Base-by-base conservation (phyloP, 371 early-diverging fungal genomes). In the Apophysomyces elegans region DNA sequence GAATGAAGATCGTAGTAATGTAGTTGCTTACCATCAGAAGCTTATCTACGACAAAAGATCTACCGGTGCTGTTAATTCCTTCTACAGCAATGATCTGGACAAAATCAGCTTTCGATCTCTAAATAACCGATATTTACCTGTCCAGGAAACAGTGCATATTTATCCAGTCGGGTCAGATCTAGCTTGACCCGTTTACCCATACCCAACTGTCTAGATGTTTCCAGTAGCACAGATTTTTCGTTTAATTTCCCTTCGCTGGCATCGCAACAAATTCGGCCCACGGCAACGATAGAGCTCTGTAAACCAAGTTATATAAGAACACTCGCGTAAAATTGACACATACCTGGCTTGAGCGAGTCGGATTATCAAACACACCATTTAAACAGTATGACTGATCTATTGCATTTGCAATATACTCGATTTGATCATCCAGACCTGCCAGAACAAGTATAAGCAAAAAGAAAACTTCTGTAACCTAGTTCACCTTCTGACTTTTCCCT, bases 201-300 rank as follows among this genome's bases (percentile, higher is more conserved):
- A 8, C 95, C 94, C 16, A 90, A 70, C 11, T 76, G 77, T 13
- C 90, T 79, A 7, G 91, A 93, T 9, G 93, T 79, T 67, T 95
- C 95, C n/a, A 95, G 73, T 16, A 91, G 63, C 4, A 94, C 77
- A 3, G 93, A 90, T 14, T 86, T 80, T 9, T 81, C 80, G 56
- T 92, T 90, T 11, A 95, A 70, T 57, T 86, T 86, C 8, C 85
- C 87, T 37, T 86, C 85, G 8, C 84, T 64, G 4, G 85, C 74
- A 65, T 90, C 91, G 65, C 88, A 88, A 58, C 92, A 87, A 44
- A 96, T 86, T 47, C 94, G 84, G 4, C 96, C 96, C 4, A 91
- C 86, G 0, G 88, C 70, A 21, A 59, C 44, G 38, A 76, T 68
- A 16, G 43, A 21, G 39, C 70, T 65, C 68, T 73, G n/a, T 57